These are phyloP conservation scores for Hypoxylon fuscum DNA, from an alignment of 495 filamentous ascomycete species.

Conservation along the genomic window DNA sequence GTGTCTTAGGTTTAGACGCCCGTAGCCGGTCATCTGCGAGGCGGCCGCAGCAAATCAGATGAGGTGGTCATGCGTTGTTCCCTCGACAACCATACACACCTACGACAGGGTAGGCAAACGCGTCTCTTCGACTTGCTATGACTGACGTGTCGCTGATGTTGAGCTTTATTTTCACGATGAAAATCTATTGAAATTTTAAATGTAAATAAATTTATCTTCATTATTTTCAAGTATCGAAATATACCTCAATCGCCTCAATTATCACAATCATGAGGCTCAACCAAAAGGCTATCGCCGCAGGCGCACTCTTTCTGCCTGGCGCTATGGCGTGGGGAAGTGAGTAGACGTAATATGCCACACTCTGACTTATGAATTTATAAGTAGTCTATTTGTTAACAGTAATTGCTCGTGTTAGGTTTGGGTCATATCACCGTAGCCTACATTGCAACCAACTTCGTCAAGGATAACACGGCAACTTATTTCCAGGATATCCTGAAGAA, in stretches of 20 bases:
- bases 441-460: constrained; percentile 56
- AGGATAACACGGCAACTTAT: constrained; percentile 49
- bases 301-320: constrained; percentile 42
- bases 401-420: constrained; percentile 49
- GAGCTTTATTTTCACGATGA: not conserved
- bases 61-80: constrained; percentile 2
- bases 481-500: constrained; percentile 56
- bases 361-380: not conserved
- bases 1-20: constrained; percentile 3
- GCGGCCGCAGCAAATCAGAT: constrained; percentile 10
- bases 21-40: constrained; percentile 4
- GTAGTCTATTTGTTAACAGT: constrained; percentile 8
- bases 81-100: constrained; percentile 8
- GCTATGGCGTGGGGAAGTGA: constrained; percentile 51
- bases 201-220: not conserved
- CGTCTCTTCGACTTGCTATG: constrained; percentile 6
- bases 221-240: not conserved
- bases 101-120: constrained; percentile 6
- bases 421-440: constrained; percentile 71
- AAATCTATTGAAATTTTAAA: not conserved
- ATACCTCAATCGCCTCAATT: not conserved
- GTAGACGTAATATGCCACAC: constrained; percentile 14
- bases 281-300: constrained; percentile 30
- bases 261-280: constrained; percentile 36
- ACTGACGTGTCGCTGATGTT: not conserved